phyloP scores from a whole-genome alignment of 345 rosid genomes.

The Boechera stricta region DNA sequence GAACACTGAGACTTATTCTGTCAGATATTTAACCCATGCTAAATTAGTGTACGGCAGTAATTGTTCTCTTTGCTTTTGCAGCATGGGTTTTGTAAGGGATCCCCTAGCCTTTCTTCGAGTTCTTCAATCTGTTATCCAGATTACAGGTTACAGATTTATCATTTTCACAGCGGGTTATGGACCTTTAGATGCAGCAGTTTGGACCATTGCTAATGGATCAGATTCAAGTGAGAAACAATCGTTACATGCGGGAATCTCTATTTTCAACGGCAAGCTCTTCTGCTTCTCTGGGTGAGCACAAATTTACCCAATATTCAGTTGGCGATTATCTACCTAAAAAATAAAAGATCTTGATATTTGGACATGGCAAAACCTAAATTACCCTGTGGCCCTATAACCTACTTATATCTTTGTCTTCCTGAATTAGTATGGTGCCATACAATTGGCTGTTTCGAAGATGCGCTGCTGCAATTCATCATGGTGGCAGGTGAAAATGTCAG shows the following conservation, averaged over 20 bases:
- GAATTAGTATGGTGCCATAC: conserved; percentile 71
- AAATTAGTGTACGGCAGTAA: not conserved
- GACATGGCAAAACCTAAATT: not conserved
- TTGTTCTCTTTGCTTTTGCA: conserved; percentile 43
- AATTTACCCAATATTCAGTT: not conserved
- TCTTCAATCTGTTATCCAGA: conserved; percentile 54
- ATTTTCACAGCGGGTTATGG: conserved; percentile 60
- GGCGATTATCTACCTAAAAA: not conserved
- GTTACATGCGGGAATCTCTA: conserved; percentile 49
- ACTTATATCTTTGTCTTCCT: not conserved
- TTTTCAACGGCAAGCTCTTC: conserved; percentile 58
- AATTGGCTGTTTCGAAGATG: conserved; percentile 73
- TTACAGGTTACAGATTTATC: conserved; percentile 58
- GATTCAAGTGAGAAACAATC: conserved; percentile 28
- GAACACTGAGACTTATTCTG: not conserved
- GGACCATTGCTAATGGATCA: conserved; percentile 42
- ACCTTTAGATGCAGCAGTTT: conserved; percentile 61
- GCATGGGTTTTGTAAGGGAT: conserved; percentile 69
- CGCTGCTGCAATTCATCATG: conserved; percentile 83
- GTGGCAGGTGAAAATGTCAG: conserved; percentile 70
- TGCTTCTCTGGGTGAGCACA: conserved; percentile 66
- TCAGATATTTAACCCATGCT: conserved; percentile 8
- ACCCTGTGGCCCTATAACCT: not conserved
- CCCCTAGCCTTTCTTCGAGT: conserved; percentile 62
- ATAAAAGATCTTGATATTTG: not conserved